Percentiles rank a stretch among this genome's conserved stretches.
These are phyloP conservation scores for Endoconidiophora laricicola DNA, from an alignment of 2,329 filamentous ascomycete genomes.

Conservation along the genomic window DNA sequence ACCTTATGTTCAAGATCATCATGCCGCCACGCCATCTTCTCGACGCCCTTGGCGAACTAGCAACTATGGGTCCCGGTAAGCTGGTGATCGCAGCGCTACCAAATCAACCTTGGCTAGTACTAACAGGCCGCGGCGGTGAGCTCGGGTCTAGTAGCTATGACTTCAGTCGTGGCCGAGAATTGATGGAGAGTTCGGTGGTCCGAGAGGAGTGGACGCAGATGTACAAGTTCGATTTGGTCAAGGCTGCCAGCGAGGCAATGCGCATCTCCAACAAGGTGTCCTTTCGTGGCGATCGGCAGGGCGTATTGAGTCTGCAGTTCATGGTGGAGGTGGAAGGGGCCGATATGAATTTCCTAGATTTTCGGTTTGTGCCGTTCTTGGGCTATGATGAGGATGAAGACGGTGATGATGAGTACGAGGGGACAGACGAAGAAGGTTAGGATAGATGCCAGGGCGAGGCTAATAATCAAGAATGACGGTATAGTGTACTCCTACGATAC, in stretches of 20 bases:
- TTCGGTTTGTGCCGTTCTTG: conserved; percentile 60
- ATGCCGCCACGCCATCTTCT: conserved; percentile 64
- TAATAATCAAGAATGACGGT: too few species aligned
- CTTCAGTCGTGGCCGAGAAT: conserved; percentile 44
- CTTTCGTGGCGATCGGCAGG: conserved; percentile 70
- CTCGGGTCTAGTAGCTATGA: conserved; percentile 48
- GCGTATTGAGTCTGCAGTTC: conserved; percentile 86
- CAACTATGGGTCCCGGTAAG: conserved; percentile 52
- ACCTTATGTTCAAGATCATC: conserved; percentile 80
- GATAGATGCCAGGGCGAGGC: conserved; percentile 5
- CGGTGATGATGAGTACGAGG: conserved; percentile 23
- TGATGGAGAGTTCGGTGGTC: conserved; percentile 63
- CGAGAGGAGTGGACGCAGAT: conserved; percentile 43
- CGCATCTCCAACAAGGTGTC: conserved; percentile 82
- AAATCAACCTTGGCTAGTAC: conserved; percentile 52
- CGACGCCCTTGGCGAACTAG: conserved; percentile 54
- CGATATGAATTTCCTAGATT: conserved; percentile 60
- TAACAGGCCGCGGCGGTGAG: conserved; percentile 45
- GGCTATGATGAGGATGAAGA: conserved; percentile 40
- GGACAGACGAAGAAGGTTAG: conserved; percentile 15
- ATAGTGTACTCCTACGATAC: background rate
- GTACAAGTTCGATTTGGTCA: conserved; percentile 78
- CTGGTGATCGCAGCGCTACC: conserved; percentile 52
- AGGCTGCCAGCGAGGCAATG: conserved; percentile 84
- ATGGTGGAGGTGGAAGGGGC: conserved; percentile 75